Base-by-base conservation (phyloP, 805 yeast genomes). In the Cyberlindnera saturnus region DNA sequence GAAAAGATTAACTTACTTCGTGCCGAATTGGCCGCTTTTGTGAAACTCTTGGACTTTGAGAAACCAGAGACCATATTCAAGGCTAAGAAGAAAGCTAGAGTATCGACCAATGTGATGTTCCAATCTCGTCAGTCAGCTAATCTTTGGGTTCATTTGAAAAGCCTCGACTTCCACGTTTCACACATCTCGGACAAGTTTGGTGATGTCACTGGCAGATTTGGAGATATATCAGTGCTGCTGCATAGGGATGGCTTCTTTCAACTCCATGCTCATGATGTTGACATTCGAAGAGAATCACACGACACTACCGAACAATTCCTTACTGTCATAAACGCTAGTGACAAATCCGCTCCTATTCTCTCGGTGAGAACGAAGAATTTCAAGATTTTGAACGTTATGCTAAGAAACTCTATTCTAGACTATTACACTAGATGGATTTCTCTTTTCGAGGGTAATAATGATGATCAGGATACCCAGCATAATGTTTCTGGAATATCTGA, bases 401-500 rank as follows among this genome's bases (percentile, higher is more conserved):
- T 82, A 18, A 65, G 75, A 31, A 77, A 80, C 45, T 42, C 76
- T 11, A 50, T 64, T 5, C 7, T 82, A 3, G 77, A 80, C 34
- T 85, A 84, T 51, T 74, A 79, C 51, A 77, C 89, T 0, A 61
- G 65, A 19, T 77, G 90, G 84, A 44, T 84, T 15, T 47, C 64
- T 5, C 44, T 74, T 17, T 64, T 81, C 37, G 76, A 67, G 11
- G 36, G 28, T 2, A 23, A 49, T 6, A 33, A 37, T 7, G 36
- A 31, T 9, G 33, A 52, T 16, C 41, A 44, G 5, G 36, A 41
- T 17, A 40, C 46, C 1, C 50, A 36, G 14, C 51, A 38, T 3
- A 38, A 40, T 6, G 5, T 34, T 9, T 19, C 37, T 6, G 46
- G 37, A 6, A 35, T 38, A 3, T 38, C 53, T 8, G 51, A 37